Base-by-base conservation (phyloP, 345 rosid species). In the Euclidium syriacum region DNA sequence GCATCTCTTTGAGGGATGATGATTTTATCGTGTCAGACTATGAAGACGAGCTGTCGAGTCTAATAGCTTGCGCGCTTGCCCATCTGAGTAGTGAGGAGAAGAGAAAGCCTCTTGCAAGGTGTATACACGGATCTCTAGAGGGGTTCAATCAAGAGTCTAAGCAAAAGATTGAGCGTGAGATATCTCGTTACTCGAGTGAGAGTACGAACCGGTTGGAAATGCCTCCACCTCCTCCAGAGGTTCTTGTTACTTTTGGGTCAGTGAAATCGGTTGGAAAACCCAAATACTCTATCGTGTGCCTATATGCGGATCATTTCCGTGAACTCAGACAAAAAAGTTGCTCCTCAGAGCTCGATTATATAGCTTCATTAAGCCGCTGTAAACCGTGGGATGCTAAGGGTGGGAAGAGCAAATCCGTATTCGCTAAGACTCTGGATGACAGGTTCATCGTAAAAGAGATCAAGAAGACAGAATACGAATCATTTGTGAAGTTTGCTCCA, bases 381-480 rank as follows among this genome's bases (percentile, higher is more conserved):
- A 80, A 70, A 64, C 82, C 75, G 18, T 90, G 97, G 99, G 92
- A 88, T 81, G 99, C 99, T 14, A 84, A 94, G 56, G 97, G 99
- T 61, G 99, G 99, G 43, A 94, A 94, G 80, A 94, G 97, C 80
- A 90, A 84, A 67, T 81, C 87, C 2, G 58, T 87, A 35, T 94
- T 94, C 5, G 90, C 96, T 9, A 94, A 94, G 77, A 94, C 97
- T 42, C 70, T 86, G 44, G 99, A 94, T 71, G 82, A 80, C 67
- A 73, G 97, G 77, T 82, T 87, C 68, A 94, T 94, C 40, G 81
- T 94, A 23, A 94, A 94, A 84, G 97, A 94, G 76, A 88, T 94
- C 61, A 85, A 85, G 81, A 94, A 80, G 82, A 80, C 97, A 4
- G 99, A 94, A 68, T 88, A 79, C 35, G 92, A 87, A 35, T 94